Evolutionary conservation across 768 basidiomycete genomes (phyloP).

Genomic region (Porpolomopsis calyptriformis): DNA sequence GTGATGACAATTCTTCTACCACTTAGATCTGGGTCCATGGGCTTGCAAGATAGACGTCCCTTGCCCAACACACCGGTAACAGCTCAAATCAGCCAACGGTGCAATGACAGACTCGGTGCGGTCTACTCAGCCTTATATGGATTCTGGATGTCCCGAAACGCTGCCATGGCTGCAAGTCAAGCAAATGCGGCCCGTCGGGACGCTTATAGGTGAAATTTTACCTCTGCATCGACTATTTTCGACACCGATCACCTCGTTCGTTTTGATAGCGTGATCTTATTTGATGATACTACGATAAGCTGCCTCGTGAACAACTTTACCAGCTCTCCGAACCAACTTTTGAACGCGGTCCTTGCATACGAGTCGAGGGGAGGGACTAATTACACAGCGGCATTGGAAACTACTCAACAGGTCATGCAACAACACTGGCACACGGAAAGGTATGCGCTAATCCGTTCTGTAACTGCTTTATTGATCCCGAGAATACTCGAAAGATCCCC

Average conservation of each 20-base stretch:
- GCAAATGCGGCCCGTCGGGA: slow-evolving; percentile 31
- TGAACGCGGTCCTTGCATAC: slow-evolving; percentile 26
- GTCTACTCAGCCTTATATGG: slow-evolving; percentile 44
- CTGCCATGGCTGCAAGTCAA: slow-evolving; percentile 19
- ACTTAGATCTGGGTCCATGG: slow-evolving; percentile 44
- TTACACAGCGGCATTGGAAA: slow-evolving; percentile 29
- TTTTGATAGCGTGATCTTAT: slow-evolving; percentile 34
- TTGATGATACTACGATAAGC: slow-evolving; percentile 18
- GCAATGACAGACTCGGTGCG: slow-evolving; percentile 45
- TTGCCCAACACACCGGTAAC: slow-evolving; percentile 33
- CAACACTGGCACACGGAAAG: slow-evolving; percentile 41
- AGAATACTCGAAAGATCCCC: slow-evolving; percentile 26
- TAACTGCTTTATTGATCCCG: slow-evolving; percentile 11
- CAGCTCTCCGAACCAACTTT: slow-evolving; percentile 32
- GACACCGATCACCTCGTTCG: not conserved
- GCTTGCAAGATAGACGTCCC: slow-evolving; percentile 28
- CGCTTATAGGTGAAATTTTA: slow-evolving; percentile 26
- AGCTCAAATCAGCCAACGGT: slow-evolving; percentile 23
- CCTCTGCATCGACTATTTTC: not conserved
- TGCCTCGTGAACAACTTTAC: slow-evolving; percentile 35
- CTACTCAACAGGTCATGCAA: slow-evolving; percentile 28
- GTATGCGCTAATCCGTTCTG: slow-evolving; percentile 15
- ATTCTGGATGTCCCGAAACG: slow-evolving; percentile 46
- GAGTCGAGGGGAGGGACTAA: slow-evolving; percentile 28
- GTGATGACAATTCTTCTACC: too few relatives aligned